Evolutionary conservation across 1,284 basidiomycete genomes (phyloP).

Genomic region (Tausonia pullulans): DNA sequence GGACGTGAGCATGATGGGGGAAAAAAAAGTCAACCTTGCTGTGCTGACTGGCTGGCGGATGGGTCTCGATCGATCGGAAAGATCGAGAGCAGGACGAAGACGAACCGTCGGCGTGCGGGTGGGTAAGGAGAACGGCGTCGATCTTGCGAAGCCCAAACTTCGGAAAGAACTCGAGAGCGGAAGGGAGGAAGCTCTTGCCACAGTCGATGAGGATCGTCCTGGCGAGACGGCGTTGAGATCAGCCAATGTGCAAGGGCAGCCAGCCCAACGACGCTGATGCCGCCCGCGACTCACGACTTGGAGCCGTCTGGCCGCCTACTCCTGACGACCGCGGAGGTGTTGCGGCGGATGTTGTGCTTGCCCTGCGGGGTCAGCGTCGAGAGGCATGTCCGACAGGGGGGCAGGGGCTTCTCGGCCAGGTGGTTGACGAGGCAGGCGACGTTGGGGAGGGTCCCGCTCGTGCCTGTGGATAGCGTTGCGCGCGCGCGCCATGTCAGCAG

Average conservation of each 20-base stretch:
- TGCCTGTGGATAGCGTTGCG: neutral
- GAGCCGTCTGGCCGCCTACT: slow-evolving; percentile 10
- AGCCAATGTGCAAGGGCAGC: neutral
- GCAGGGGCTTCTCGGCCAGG: neutral
- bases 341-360: slow-evolving; percentile 9
- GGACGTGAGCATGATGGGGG: neutral
- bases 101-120: slow-evolving; percentile 31
- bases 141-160: slow-evolving; percentile 32
- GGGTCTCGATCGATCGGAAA: neutral
- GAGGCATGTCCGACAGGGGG: slow-evolving; percentile 12
- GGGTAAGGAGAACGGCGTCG: slow-evolving; percentile 37
- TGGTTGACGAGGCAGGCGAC: slow-evolving; percentile 15
- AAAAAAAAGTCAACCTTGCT: neutral
- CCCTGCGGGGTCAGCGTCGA: slow-evolving; percentile 9
- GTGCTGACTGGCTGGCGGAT: too few relatives aligned
- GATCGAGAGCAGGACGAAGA: neutral
- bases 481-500: neutral
- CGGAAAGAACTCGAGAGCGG: slow-evolving; percentile 30
- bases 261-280: too few relatives aligned
- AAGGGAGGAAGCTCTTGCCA: slow-evolving; percentile 33
- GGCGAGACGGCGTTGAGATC: neutral
- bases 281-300: slow-evolving; percentile 10
- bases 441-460: slow-evolving; percentile 16
- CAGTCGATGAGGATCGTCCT: slow-evolving; percentile 37
- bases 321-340: slow-evolving; percentile 14